Evolutionary conservation across 2,329 filamentous ascomycete genomes (phyloP).

Genomic region (Phaeosphaeriaceae sp.): DNA sequence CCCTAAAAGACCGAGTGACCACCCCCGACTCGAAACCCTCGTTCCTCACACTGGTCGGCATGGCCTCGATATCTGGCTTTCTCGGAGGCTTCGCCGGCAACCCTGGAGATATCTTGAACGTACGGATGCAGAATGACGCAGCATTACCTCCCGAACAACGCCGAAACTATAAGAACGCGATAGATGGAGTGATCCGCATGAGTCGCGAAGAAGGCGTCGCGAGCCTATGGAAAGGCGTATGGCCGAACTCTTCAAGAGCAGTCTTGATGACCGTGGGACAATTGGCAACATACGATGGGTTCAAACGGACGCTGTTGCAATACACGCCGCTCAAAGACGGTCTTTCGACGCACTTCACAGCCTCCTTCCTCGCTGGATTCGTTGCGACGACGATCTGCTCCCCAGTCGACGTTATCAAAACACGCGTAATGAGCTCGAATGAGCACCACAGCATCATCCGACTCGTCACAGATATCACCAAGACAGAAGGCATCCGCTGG

Average conservation of each 20-base stretch:
- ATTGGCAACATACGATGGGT: slow-evolving; percentile 82
- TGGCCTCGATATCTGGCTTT: slow-evolving; percentile 85
- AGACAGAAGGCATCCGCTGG: slow-evolving; percentile 76
- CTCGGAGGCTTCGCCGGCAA: slow-evolving; percentile 90
- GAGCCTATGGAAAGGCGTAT: slow-evolving; percentile 83
- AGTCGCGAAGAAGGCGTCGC: slow-evolving; percentile 78
- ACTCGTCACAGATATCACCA: slow-evolving; percentile 71
- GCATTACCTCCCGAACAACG: slow-evolving; percentile 75
- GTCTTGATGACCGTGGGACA: slow-evolving; percentile 89
- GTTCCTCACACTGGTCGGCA: slow-evolving; percentile 78
- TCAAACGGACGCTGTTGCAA: slow-evolving; percentile 73
- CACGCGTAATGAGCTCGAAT: slow-evolving; percentile 78
- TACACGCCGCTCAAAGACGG: slow-evolving; percentile 71
- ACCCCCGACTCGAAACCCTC: slow-evolving; percentile 63
- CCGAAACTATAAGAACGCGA: slow-evolving; percentile 86
- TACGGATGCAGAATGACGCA: slow-evolving; percentile 95
- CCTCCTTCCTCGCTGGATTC: slow-evolving; percentile 79
- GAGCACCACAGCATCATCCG: slow-evolving; percentile 62
- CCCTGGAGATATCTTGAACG: slow-evolving; percentile 94
- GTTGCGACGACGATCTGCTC: slow-evolving; percentile 85
- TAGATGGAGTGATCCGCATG: slow-evolving; percentile 88
- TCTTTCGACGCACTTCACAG: slow-evolving; percentile 78
- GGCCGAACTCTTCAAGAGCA: slow-evolving; percentile 81
- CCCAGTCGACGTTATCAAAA: slow-evolving; percentile 90
- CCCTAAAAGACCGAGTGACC: slow-evolving; percentile 77